These are phyloP conservation scores for Graphilbum ipis-grandicollis DNA, from an alignment of 2,329 filamentous ascomycete species.

Conservation along the genomic window DNA sequence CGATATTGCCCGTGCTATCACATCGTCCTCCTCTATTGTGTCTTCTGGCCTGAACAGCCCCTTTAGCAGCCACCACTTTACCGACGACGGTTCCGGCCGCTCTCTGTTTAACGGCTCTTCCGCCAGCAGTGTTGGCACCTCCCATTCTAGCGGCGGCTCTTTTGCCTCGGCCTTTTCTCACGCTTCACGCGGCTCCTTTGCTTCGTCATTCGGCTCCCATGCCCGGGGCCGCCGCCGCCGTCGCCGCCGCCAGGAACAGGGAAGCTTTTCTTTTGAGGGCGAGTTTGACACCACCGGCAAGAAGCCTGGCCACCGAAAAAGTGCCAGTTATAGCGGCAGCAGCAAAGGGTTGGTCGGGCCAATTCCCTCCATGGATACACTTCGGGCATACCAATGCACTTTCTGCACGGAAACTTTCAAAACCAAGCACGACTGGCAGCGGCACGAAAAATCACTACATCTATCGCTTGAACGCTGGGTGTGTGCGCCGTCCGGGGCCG, in stretches of 20 bases:
- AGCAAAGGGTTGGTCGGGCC: too few species aligned
- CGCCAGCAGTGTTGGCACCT: constrained; percentile 41
- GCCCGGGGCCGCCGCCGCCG: constrained; percentile 30
- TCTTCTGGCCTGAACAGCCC: constrained; percentile 41
- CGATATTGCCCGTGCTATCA: constrained; percentile 39
- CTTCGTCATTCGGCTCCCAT: constrained; percentile 30
- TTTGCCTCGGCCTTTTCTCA: constrained; percentile 42
- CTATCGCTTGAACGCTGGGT: constrained; percentile 49
- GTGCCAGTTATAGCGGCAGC: too few species aligned
- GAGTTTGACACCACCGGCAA: constrained; percentile 14
- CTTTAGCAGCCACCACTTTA: constrained; percentile 36
- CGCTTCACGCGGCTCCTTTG: constrained; percentile 37
- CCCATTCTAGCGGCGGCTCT: constrained; percentile 40
- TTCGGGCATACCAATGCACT: constrained; percentile 49
- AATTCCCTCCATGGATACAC: too few species aligned
- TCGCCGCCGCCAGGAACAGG: constrained; percentile 21
- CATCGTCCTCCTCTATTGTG: constrained; percentile 31
- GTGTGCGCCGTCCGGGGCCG: constrained; percentile 40
- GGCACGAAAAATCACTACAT: constrained; percentile 52
- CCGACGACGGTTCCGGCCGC: constrained; percentile 41
- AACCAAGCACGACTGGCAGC: constrained; percentile 52
- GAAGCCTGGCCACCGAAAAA: too few species aligned
- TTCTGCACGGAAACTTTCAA: constrained; percentile 53
- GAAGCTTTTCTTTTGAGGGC: constrained; percentile 11
- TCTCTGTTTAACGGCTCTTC: constrained; percentile 44